phyloP scores from a whole-genome alignment of 306 rosid genomes.

The Crotalaria pallida region DNA sequence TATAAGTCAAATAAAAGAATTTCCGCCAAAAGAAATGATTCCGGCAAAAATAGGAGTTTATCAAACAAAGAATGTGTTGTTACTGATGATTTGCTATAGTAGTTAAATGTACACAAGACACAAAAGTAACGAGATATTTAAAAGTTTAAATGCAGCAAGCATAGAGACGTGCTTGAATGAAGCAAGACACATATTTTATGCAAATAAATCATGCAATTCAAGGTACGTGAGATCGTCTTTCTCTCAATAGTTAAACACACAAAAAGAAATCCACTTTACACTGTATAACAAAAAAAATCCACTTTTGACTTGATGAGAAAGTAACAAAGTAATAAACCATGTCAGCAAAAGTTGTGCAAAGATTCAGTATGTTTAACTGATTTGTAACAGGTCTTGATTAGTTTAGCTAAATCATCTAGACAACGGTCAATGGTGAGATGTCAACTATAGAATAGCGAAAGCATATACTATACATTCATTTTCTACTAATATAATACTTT shows the following conservation, averaged over 20 bases:
- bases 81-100: neutral
- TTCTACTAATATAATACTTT: too few relatives aligned
- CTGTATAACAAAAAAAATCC: neutral
- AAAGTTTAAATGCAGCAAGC: neutral
- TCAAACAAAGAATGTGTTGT: neutral
- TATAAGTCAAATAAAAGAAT: neutral
- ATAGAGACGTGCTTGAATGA: neutral
- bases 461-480: too few relatives aligned
- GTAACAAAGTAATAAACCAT: too few relatives aligned
- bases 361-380: too few relatives aligned
- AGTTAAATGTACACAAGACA: neutral
- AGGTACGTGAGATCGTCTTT: neutral
- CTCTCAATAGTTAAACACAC: too few relatives aligned
- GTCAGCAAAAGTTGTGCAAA: too few relatives aligned
- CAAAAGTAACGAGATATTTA: neutral
- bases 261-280: too few relatives aligned
- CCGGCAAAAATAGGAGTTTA: neutral
- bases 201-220: neutral
- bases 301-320: neutral
- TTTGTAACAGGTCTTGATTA: too few relatives aligned
- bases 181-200: neutral
- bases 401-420: too few relatives aligned
- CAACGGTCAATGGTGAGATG: too few relatives aligned
- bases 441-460: too few relatives aligned
- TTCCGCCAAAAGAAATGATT: neutral